Base-by-base conservation (phyloP, 495 filamentous ascomycete genomes). In the Penicillium alfredii region DNA sequence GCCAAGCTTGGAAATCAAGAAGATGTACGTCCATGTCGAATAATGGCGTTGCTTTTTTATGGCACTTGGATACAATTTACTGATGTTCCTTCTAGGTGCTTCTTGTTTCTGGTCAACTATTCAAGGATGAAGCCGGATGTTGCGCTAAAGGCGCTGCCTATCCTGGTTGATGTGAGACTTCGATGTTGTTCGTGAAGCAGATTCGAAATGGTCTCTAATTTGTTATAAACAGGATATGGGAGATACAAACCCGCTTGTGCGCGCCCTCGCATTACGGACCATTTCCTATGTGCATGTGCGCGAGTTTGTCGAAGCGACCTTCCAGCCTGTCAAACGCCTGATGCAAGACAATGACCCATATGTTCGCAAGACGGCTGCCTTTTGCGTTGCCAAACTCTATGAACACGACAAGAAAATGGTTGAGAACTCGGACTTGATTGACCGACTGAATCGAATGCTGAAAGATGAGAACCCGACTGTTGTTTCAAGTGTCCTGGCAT, bases 261-360 rank as follows among this genome's bases (percentile, higher is more conserved):
- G 92, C 47, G 93, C 92, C 9, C 78, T 97, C 7, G 88, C 92
- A 18, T 69, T 99, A 12, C 82, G 92, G 30, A 99, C 92, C 17
- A 92, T 97, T 60, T 94, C 90, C 11, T 99, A 99, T 53, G 81
- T 99, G 44, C 89, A 99, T 59, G 92, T 99, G 26, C 81, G 82
- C 41, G 88, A 99, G 58, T 99, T 94, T 52, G 87, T 96, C 49
- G 84, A 93, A 64, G 82, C 86, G 27, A 94, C 86, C 0, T 78
- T 96, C 4, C 78, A 82, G 13, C 81, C 90, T 15, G 73, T 94
- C 30, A 93, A 89, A 59, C 69, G 73, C 26, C 68, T 97, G 10
- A 81, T 99, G 42, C 80, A 78, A 49, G 92, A 99, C 58, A 56
- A 76, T 25, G 92, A 99, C 57, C 88, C 92, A 3, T 99, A 99